Evolutionary conservation across 2,329 filamentous ascomycete species (phyloP).

Genomic region (Ascocoryne sarcoides): DNA sequence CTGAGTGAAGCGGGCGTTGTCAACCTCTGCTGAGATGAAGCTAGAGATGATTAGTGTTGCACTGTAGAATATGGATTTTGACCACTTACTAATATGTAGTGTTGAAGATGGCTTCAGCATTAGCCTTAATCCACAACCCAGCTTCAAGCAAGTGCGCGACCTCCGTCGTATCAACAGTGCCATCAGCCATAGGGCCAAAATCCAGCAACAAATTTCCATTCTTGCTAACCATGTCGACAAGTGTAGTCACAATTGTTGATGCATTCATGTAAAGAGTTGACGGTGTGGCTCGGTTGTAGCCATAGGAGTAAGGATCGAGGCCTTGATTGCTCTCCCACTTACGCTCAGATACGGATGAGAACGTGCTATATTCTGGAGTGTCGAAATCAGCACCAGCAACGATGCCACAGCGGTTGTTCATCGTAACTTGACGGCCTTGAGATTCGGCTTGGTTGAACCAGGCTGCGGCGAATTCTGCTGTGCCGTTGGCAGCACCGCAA

Average conservation of each 20-base stretch:
- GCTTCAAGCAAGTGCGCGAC: slow-evolving; percentile 39
- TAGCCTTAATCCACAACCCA: slow-evolving; percentile 43
- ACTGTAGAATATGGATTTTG: too few relatives aligned
- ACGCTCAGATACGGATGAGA: slow-evolving; percentile 38
- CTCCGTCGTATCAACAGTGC: slow-evolving; percentile 42
- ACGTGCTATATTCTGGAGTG: slow-evolving; percentile 49
- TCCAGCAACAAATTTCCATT: slow-evolving; percentile 50
- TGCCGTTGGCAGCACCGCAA: slow-evolving; percentile 32
- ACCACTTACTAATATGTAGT: slow-evolving; percentile 42
- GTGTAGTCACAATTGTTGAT: slow-evolving; percentile 35
- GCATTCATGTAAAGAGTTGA: slow-evolving; percentile 43
- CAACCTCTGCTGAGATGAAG: too few relatives aligned
- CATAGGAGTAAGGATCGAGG: slow-evolving; percentile 52
- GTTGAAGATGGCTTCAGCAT: slow-evolving; percentile 47
- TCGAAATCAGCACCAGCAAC: slow-evolving; percentile 45
- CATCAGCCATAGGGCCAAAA: slow-evolving; percentile 46
- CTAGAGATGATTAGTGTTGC: too few relatives aligned
- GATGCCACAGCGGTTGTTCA: slow-evolving; percentile 49
- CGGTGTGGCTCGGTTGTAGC: slow-evolving; percentile 48
- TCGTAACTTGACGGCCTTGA: slow-evolving; percentile 39
- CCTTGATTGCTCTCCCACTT: slow-evolving; percentile 54
- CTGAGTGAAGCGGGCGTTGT: too few relatives aligned
- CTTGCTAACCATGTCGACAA: slow-evolving; percentile 45
- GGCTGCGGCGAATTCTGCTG: slow-evolving; percentile 32
- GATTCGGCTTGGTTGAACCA: slow-evolving; percentile 35